These are phyloP conservation scores for Tolypocladium tropicale DNA, from an alignment of 2,329 filamentous ascomycete genomes.

Conservation along the genomic window DNA sequence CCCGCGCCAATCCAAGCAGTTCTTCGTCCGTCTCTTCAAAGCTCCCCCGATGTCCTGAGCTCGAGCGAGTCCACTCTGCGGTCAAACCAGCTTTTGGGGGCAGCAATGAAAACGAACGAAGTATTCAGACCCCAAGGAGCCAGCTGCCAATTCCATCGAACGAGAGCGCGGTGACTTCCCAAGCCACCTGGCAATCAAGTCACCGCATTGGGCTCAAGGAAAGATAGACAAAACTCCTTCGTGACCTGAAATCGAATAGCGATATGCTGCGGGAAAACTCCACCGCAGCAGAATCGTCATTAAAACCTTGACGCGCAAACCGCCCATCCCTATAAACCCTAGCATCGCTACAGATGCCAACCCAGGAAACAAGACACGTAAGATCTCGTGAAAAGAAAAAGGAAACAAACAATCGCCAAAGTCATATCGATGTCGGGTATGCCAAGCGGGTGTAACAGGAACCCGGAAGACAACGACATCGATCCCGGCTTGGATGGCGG, in stretches of 20 bases:
- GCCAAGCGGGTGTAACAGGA: neutral
- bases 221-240: neutral
- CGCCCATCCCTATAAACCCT: constrained; percentile 1
- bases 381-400: constrained; percentile 7
- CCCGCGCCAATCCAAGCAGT: neutral
- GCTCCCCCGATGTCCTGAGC: neutral
- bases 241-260: neutral
- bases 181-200: neutral
- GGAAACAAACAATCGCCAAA: constrained; percentile 5
- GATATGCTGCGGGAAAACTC: neutral
- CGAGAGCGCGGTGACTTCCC: neutral
- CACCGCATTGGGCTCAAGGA: neutral
- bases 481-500: neutral
- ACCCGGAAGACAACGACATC: neutral
- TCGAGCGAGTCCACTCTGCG: neutral
- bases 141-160: neutral
- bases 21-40: neutral
- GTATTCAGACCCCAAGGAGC: neutral
- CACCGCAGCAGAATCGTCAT: constrained; percentile 5
- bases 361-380: constrained; percentile 8
- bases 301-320: constrained; percentile 10
- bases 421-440: neutral
- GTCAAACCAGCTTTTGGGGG: neutral
- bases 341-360: constrained; percentile 9
- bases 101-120: neutral